A percentile compares a stretch with the other conserved stretches of the same genome.
These are phyloP conservation scores for Fraxinus quadrangulata DNA, from an alignment of 257 asterid genomes.

Conservation along the genomic window DNA sequence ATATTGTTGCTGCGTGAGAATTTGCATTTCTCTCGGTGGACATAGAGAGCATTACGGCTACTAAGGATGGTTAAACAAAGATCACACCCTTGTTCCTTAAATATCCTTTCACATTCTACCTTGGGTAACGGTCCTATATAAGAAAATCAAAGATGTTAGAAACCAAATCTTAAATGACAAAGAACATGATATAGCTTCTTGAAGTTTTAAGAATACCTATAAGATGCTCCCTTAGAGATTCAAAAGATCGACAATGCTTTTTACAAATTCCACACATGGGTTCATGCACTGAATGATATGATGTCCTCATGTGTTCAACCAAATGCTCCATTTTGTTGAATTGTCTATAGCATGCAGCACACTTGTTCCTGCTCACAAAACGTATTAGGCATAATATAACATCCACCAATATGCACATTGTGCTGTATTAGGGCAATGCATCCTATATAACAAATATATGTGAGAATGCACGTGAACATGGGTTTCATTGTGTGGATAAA, in stretches of 20 bases:
- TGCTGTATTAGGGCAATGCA: background rate
- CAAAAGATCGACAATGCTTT: constrained; percentile 92
- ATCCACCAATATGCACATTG: background rate
- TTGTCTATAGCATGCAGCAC: constrained; percentile 90
- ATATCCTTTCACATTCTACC: constrained; percentile 86
- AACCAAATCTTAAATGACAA: constrained; percentile 1
- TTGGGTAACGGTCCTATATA: constrained; percentile 80
- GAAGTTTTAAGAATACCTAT: constrained; percentile 52
- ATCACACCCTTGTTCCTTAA: constrained; percentile 87
- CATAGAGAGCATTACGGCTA: constrained; percentile 49
- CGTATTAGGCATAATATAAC: constrained; percentile 9
- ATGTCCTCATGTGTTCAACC: constrained; percentile 84
- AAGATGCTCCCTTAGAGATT: constrained; percentile 90
- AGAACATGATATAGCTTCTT: background rate
- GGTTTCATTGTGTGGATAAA: constrained; percentile 16
- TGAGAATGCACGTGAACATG: background rate
- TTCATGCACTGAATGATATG: constrained; percentile 84
- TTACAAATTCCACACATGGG: constrained; percentile 78
- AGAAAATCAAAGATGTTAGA: constrained; percentile 21
- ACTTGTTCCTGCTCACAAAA: constrained; percentile 67
- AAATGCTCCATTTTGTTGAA: constrained; percentile 88
- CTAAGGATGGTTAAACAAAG: constrained; percentile 56
- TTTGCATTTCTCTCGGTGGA: constrained; percentile 69
- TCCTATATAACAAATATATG: background rate
- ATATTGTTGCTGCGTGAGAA: constrained; percentile 58